Percentiles rank a stretch among this genome's conserved stretches.
Evolutionary conservation across 78 protist genomes (phyloP).

Genomic region (Pigoraptor vietnamica): DNA sequence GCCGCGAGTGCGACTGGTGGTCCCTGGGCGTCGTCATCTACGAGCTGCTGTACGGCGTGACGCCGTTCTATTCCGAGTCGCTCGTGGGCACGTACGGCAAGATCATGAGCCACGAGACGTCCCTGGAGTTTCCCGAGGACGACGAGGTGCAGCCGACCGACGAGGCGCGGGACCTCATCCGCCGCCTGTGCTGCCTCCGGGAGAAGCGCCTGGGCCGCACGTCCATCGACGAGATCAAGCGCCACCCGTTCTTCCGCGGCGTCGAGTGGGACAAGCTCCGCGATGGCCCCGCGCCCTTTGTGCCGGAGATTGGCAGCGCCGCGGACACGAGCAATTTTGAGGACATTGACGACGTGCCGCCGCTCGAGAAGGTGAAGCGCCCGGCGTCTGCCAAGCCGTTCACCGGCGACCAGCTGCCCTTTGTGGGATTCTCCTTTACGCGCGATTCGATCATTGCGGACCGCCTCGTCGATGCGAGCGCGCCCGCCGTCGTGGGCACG

Average conservation of each 20-base stretch:
- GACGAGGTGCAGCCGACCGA: background rate
- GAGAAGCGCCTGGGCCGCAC: background rate
- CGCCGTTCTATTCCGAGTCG: slow-evolving; percentile 60
- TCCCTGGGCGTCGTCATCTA: slow-evolving; percentile 62
- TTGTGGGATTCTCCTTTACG: background rate
- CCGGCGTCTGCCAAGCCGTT: background rate
- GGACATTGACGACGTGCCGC: slow-evolving; percentile 3
- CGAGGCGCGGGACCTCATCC: background rate
- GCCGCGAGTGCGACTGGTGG: slow-evolving; percentile 72
- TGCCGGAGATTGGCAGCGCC: background rate
- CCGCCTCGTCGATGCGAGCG: background rate
- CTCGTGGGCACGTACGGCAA: slow-evolving; percentile 49
- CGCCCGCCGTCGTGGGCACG: background rate
- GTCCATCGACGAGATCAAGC: background rate
- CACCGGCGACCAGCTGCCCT: slow-evolving; percentile 15
- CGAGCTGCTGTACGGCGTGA: slow-evolving; percentile 60
- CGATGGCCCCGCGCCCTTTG: background rate
- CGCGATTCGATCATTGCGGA: background rate
- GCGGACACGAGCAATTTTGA: slow-evolving; percentile 44
- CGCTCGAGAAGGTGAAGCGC: background rate
- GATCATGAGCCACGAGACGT: slow-evolving; percentile 44
- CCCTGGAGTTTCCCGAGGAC: slow-evolving; percentile 28
- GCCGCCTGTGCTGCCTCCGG: background rate
- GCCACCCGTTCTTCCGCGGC: background rate
- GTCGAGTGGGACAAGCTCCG: background rate